Percentiles rank a stretch among this genome's conserved stretches.
Evolutionary conservation across 768 basidiomycete genomes (phyloP).

Genomic region (Trametes cubensis): DNA sequence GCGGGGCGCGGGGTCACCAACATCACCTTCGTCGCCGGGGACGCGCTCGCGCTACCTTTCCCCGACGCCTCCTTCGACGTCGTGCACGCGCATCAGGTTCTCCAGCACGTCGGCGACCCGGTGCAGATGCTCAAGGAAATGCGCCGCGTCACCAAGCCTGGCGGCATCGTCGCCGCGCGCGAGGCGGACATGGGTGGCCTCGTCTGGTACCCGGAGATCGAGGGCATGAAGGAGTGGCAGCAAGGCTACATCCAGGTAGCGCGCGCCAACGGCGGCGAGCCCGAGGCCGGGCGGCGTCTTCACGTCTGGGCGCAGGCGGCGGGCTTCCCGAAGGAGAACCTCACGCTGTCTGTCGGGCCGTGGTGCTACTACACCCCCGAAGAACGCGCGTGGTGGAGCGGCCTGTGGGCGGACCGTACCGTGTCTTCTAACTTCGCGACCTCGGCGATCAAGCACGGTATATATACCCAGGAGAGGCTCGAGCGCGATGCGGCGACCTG

Average conservation of each 20-base stretch:
- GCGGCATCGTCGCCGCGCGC: conserved; percentile 49
- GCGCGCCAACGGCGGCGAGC: conserved; percentile 41
- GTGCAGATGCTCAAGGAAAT: conserved; percentile 48
- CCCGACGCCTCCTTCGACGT: conserved; percentile 50
- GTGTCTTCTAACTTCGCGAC: conserved; percentile 38
- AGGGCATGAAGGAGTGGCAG: conserved; percentile 36
- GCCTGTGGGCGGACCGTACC: conserved; percentile 43
- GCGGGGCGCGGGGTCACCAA: conserved; percentile 37
- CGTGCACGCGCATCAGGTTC: conserved; percentile 52
- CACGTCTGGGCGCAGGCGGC: conserved; percentile 43
- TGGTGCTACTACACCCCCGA: conserved; percentile 42
- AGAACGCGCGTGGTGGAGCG: conserved; percentile 44
- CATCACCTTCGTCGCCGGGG: conserved; percentile 42
- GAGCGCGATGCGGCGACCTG: conserved; percentile 13
- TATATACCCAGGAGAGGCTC: conserved; percentile 19
- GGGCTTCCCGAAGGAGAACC: conserved; percentile 35
- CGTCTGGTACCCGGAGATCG: conserved; percentile 40
- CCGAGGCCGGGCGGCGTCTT: conserved; percentile 42
- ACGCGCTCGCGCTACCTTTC: conserved; percentile 41
- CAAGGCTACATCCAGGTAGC: conserved; percentile 38
- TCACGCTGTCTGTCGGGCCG: conserved; percentile 36
- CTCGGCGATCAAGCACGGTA: conserved; percentile 33
- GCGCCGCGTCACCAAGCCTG: conserved; percentile 47
- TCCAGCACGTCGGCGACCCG: conserved; percentile 50
- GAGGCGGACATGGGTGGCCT: conserved; percentile 44